Conservation (phyloP, 2,329 filamentous ascomycete genomes). For the Cladophialophora bantiana region DNA sequence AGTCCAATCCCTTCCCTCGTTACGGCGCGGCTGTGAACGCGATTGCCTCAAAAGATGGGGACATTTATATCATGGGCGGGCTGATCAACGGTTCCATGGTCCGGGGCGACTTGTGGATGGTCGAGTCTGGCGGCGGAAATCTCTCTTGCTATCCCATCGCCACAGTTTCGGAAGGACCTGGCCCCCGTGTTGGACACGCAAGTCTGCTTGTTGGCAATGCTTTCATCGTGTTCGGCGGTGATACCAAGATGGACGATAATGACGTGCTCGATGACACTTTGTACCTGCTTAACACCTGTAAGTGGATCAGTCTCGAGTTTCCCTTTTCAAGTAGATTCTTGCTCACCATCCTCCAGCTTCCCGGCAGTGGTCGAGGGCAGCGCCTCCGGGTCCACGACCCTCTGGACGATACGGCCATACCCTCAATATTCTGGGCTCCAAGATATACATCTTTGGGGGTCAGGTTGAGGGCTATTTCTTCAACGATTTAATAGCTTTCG, state of each 20-base stretch:
- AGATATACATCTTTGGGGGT: slow-evolving; percentile 96
- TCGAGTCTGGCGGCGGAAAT: slow-evolving; percentile 81
- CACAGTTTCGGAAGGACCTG: slow-evolving; percentile 91
- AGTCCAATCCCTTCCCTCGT: slow-evolving; percentile 88
- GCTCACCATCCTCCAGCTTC: slow-evolving; percentile 70
- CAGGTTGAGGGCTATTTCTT: slow-evolving; percentile 98
- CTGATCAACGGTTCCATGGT: slow-evolving; percentile 94
- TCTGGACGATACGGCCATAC: slow-evolving; percentile 95
- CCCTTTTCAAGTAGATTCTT: slow-evolving; percentile 19
- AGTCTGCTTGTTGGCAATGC: slow-evolving; percentile 96
- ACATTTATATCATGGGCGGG: slow-evolving; percentile 97
- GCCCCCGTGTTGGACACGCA: slow-evolving; percentile 91
- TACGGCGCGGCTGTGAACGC: slow-evolving; percentile 97
- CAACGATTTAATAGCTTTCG: slow-evolving; percentile 95
- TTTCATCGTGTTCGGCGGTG: slow-evolving; percentile 98
- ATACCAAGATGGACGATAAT: slow-evolving; percentile 94
- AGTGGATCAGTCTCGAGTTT: slow-evolving; percentile 50
- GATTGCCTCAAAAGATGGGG: slow-evolving; percentile 90
- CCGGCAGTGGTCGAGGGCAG: slow-evolving; percentile 94
- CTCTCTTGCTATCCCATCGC: slow-evolving; percentile 90
- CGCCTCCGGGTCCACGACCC: slow-evolving; percentile 84
- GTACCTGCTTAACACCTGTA: slow-evolving; percentile 97
- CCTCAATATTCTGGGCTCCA: slow-evolving; percentile 93
- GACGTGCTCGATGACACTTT: slow-evolving; percentile 93
- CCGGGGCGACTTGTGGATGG: slow-evolving; percentile 97